Evolutionary conservation across 2,329 filamentous ascomycete species (phyloP).

Genomic region (Fusarium sp.): DNA sequence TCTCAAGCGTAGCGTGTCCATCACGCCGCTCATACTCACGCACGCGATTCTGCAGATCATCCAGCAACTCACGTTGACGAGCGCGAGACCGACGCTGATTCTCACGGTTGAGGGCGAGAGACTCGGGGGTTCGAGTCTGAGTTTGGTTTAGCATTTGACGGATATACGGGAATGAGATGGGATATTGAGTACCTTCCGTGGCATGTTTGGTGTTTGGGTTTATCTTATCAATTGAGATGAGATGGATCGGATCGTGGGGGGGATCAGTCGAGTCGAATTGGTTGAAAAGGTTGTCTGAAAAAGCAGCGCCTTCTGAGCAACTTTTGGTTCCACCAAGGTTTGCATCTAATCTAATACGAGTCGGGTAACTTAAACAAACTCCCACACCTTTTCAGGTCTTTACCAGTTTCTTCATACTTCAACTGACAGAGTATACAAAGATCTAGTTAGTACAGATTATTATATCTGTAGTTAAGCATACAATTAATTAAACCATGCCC

Average conservation of each 20-base stretch:
- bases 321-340: conserved; percentile 16
- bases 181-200: conserved; percentile 23
- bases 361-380: neutral
- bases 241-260: no score
- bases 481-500: neutral
- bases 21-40: conserved; percentile 56
- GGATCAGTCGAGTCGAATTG: neutral
- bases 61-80: conserved; percentile 57
- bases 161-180: neutral
- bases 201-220: conserved; percentile 8
- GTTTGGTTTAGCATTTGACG: neutral
- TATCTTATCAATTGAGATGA: neutral
- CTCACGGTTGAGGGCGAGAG: conserved; percentile 50
- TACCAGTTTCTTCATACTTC: neutral
- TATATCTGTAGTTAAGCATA: no score
- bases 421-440: neutral
- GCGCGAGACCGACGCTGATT: conserved; percentile 61
- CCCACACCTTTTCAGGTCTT: neutral
- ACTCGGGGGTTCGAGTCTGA: conserved; percentile 42
- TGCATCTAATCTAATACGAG: conserved; percentile 16
- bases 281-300: neutral
- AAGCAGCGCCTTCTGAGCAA: neutral
- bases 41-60: conserved; percentile 54
- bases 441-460: neutral
- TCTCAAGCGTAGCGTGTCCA: conserved; percentile 57